Evolutionary conservation across 2,329 filamentous ascomycete genomes (phyloP).

Genomic region (Dothistroma septosporum): DNA sequence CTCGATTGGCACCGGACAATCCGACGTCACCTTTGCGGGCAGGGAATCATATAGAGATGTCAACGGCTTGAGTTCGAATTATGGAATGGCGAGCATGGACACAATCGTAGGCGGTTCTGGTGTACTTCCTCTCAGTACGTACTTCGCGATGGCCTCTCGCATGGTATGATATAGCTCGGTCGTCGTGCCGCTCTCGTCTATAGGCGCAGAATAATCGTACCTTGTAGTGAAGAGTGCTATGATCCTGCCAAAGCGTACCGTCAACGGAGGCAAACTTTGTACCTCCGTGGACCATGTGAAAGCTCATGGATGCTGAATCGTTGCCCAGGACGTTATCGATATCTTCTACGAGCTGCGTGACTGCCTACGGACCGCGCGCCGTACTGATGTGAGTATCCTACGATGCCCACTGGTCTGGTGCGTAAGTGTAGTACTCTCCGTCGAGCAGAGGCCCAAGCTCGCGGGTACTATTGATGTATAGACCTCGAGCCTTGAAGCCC

Average conservation of each 20-base stretch:
- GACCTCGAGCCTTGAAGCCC: slow-evolving; percentile 42
- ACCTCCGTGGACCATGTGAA: slow-evolving; percentile 54
- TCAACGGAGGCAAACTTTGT: slow-evolving; percentile 50
- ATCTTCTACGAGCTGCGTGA: slow-evolving; percentile 24
- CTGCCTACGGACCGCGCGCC: slow-evolving; percentile 18
- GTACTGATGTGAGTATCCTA: slow-evolving; percentile 38
- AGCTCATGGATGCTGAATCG: slow-evolving; percentile 41
- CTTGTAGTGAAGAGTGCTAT: slow-evolving; percentile 43
- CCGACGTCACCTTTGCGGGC: neutral
- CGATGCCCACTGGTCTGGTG: slow-evolving; percentile 45
- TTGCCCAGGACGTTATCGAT: slow-evolving; percentile 28
- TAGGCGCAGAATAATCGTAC: slow-evolving; percentile 51
- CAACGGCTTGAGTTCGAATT: slow-evolving; percentile 39
- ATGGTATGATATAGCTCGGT: slow-evolving; percentile 44
- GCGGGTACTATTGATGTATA: slow-evolving; percentile 42
- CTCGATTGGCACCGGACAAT: slow-evolving; percentile 9
- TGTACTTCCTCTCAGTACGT: slow-evolving; percentile 33
- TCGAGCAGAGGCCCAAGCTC: slow-evolving; percentile 46
- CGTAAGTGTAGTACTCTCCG: slow-evolving; percentile 49
- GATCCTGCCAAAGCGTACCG: slow-evolving; percentile 44
- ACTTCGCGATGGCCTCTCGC: slow-evolving; percentile 39
- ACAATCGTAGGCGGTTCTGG: slow-evolving; percentile 38
- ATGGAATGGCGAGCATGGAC: slow-evolving; percentile 34
- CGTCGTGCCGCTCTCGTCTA: slow-evolving; percentile 49
- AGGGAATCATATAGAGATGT: slow-evolving; percentile 8